Evolutionary conservation across 176 grass and related monocot genomes (phyloP), one percentile per base, ranked within the genome.

Genomic region (Musa schizocarpa): DNA sequence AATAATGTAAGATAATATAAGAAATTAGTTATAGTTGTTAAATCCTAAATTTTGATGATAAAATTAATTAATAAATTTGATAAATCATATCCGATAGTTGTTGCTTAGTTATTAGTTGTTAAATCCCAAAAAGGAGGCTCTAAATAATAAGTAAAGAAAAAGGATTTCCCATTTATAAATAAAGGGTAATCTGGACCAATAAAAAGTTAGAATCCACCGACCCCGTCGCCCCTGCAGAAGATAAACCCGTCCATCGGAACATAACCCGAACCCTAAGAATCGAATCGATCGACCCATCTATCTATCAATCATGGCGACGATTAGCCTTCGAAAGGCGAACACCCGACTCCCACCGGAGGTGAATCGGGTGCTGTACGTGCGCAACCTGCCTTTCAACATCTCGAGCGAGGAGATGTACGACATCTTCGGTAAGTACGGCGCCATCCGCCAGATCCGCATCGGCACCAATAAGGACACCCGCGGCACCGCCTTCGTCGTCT

Each of bases 391-490:
- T 11, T 99, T 99, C 90, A 99, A 99, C 91, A 99, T 99, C 86
- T 99, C 91, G 19, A 99, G 95, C 86, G 95, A 99, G 90, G 91
- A 99, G 90, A 99, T 99, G 95, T 99, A 99, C 86, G 95, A 99
- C 81, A 99, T 99, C 84, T 99, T 99, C 74, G 95, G 95, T 55
- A 99, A 94, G 86, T 99, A 99, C 85, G 95, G 95, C 1, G 95
- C 90, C 16, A 99, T 99, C 82, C 88, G 95, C 52, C 95, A 99
- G 88, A 99, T 99, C 86, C 88, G 90, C 53, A 85, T 99, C 10
- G 95, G 95, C 64, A 94, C 85, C 58, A 89, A 69, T 86, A 94
- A 94, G 84, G 95, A 99, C 74, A 94, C 95, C 50, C 81, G 95
- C 9, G 95, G 95, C 59, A 99, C 95, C 1, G 95, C 95, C 25